Evolutionary conservation across 345 rosid species (phyloP), one percentile per base, ranked within the genome.

Genomic region (Lepidium sativum): DNA sequence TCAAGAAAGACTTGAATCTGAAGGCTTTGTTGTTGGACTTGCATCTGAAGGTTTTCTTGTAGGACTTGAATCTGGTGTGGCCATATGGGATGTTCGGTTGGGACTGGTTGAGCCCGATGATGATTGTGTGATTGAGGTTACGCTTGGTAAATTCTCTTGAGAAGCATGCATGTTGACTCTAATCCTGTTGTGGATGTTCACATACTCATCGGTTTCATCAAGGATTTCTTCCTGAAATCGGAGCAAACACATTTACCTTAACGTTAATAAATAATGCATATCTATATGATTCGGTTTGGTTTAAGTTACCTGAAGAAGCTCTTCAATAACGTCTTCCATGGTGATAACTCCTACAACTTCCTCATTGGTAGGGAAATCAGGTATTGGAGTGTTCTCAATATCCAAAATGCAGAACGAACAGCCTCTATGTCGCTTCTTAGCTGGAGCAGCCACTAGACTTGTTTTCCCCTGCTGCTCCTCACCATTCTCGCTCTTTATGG

Each of bases 241-340:
- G 57, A 66, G 9, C 55, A 59, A 25, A 17, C 23, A 13, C 52
- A 67, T 40, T n/a, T 7, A 44, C 18, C 53, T 6, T 25, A 41
- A 15, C 10, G 6, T 0, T 17, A 27, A 34, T 14, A 42, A 8
- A 8, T 31, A 29, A 29, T 3, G 48, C 50, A 45, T 23, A 14
- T 21, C 37, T n/a, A 33, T 14, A 20, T 40, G 50, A 16, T 16
- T 65, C 18, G 20, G 4, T 62, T 48, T 47, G 6, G 31, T 27
- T 27, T 27, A 64, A 70, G 81, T 60, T 34, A 89, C 97, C 95
- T 87, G 92, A 75, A 92, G 96, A 81, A 92, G 97, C 78, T 92
- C 98, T 82, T 92, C 94, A 34, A 92, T 92, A 56, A 92, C 97
- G 57, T 92, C 98, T 69, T 92, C 98, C 98, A 89, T 84, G 52